A percentile compares a stretch with the other conserved stretches of the same genome.
These are phyloP conservation scores for Backusella sp. DNA, from an alignment of 192 early-diverging fungal species.

Conservation along the genomic window DNA sequence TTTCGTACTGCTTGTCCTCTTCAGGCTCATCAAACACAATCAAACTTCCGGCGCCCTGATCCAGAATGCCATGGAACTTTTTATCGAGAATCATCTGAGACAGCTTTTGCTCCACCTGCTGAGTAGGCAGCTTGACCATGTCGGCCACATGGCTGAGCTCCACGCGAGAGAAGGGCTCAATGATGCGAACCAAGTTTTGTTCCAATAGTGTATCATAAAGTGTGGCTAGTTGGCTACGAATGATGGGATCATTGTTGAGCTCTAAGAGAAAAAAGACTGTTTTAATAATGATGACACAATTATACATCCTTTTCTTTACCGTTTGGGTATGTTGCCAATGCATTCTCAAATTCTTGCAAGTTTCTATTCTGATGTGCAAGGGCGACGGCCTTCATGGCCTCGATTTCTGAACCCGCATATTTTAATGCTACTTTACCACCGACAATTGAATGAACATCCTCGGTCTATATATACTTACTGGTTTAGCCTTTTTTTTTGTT, in stretches of 20 bases:
- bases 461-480: conserved; percentile 53
- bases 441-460: conserved; percentile 89
- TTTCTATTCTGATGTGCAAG: conserved; percentile 95
- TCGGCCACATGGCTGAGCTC: conserved; percentile 94
- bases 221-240: conserved; percentile 85
- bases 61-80: conserved; percentile 90
- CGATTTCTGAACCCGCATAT: conserved; percentile 85
- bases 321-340: conserved; percentile 78
- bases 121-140: conserved; percentile 86
- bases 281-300: neutral
- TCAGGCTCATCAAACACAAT: conserved; percentile 90
- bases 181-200: conserved; percentile 93
- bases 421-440: conserved; percentile 89
- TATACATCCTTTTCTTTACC: conserved; percentile 41
- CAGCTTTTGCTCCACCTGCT: conserved; percentile 91
- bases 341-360: conserved; percentile 93
- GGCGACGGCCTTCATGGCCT: conserved; percentile 92
- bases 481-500: no score
- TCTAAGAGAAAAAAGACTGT: conserved; percentile 42
- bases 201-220: conserved; percentile 96
- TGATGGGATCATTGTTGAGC: conserved; percentile 89
- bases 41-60: conserved; percentile 94
- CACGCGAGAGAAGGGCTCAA: conserved; percentile 98
- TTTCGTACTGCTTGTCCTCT: conserved; percentile 89
- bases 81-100: conserved; percentile 99